Evolutionary conservation across 805 yeast genomes (phyloP).

Genomic region (Phaffomyces thermotolerans): DNA sequence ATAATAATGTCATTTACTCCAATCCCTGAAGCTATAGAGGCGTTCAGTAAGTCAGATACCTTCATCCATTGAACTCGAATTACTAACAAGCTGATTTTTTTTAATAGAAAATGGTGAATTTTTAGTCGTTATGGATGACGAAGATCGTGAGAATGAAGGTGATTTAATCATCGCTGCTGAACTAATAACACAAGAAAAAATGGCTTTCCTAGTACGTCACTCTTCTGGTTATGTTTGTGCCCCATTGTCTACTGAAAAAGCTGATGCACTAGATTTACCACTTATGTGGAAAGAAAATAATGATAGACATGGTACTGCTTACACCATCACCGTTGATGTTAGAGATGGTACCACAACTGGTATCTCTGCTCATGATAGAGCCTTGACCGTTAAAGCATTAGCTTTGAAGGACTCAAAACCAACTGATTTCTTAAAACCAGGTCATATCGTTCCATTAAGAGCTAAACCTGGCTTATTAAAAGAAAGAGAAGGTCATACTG

Average conservation of each 20-base stretch:
- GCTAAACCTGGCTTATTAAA: conserved; percentile 82
- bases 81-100: conserved; percentile 4
- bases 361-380: conserved; percentile 90
- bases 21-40: conserved; percentile 66
- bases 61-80: too few relatives aligned
- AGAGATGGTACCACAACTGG: conserved; percentile 94
- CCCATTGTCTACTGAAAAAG: conserved; percentile 71
- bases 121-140: conserved; percentile 95
- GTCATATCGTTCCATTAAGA: conserved; percentile 88
- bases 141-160: conserved; percentile 94
- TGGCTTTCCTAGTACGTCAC: conserved; percentile 90
- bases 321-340: conserved; percentile 85
- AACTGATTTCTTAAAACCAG: conserved; percentile 78
- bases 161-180: conserved; percentile 94
- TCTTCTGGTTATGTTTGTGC: conserved; percentile 92
- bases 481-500: conserved; percentile 90
- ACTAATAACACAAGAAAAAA: conserved; percentile 65
- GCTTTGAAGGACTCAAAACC: conserved; percentile 55
- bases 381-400: conserved; percentile 66
- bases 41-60: conserved; percentile 38
- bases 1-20: conserved; percentile 33
- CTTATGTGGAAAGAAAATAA: conserved; percentile 48
- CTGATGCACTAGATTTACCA: conserved; percentile 75
- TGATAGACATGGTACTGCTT: conserved; percentile 95
- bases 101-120: conserved; percentile 38